These are phyloP conservation scores for Plasmodium cynomolgi DNA, from an alignment of 169 alveolate species.

Conservation along the genomic window DNA sequence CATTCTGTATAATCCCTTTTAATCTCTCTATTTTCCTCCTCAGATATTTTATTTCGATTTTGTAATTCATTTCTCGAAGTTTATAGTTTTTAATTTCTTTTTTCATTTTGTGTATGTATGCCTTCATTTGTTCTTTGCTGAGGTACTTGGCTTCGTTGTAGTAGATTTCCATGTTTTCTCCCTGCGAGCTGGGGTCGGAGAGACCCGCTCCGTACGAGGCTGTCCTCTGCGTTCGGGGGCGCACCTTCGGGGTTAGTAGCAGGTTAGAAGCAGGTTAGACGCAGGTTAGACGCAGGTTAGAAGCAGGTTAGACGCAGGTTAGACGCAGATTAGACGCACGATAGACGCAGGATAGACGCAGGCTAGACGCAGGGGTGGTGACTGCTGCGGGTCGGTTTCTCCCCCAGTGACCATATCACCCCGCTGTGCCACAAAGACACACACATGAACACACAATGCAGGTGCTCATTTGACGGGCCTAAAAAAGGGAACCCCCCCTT, in stretches of 20 bases:
- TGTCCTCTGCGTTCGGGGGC: background rate
- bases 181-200: background rate
- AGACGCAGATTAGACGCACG: no score
- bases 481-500: background rate
- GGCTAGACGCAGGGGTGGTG: background rate
- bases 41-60: slow-evolving; percentile 55
- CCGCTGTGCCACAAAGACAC: background rate
- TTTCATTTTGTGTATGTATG: slow-evolving; percentile 59
- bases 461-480: background rate
- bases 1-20: slow-evolving; percentile 41
- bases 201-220: background rate
- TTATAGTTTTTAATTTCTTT: slow-evolving; percentile 54
- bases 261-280: background rate
- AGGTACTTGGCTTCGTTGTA: slow-evolving; percentile 56
- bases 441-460: background rate
- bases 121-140: slow-evolving; percentile 58
- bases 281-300: no score
- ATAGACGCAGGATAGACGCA: no score
- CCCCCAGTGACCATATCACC: background rate
- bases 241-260: background rate
- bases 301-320: background rate
- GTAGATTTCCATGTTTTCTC: background rate
- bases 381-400: background rate
- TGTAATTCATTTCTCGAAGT: slow-evolving; percentile 23
- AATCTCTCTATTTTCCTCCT: slow-evolving; percentile 54